Base-by-base conservation (phyloP, 169 alveolate genomes). In the Babesia bigemina region DNA sequence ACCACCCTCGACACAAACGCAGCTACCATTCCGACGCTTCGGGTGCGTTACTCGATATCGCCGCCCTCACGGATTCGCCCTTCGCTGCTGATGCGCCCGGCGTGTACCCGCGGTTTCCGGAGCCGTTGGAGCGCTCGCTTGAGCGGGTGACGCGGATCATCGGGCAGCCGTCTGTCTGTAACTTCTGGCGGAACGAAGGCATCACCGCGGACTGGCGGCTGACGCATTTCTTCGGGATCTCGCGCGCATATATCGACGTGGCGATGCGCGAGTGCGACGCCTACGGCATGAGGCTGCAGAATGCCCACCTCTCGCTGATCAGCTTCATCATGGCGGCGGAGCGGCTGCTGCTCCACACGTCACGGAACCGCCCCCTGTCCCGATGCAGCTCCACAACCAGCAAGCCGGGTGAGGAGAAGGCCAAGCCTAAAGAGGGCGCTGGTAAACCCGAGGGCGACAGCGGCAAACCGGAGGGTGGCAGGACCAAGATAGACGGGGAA, bases 281-380 rank as follows among this genome's bases (percentile, higher is more conserved):
- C 9, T 22, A 42, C 58, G 55, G 47, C 0, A n/a, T 22, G 55
- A 6, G 44, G 21, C 36, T 36, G 16, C 24, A 21, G 3, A 29
- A 21, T 13, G 76, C 76, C 16, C 76, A 67, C 36, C 53, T 67
- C 19, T 29, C 76, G 0, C 44, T 67, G 24, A 49, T 67, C 26
- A 14, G 24, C 56, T 11, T 67, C 16, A 24, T 67, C 22, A 55
- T 22, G 28, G 65, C 58, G 7, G 66, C 56, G n/a, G 76, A 50
- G 8, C 53, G 26, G 9, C 39, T 67, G 19, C 22, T 47, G n/a
- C 28, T 45, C 3, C 24, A 42, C n/a, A 33, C 39, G 10, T 33
- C 39, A 33, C 39, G 39, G 10, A 33, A 33, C 39, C 39, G 39
- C 6, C 39, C 39, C 39, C 2, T 33, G 6, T 33, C 39, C 39